phyloP scores from a whole-genome alignment of 164 flowering plant genomes.

The Santalum album region DNA sequence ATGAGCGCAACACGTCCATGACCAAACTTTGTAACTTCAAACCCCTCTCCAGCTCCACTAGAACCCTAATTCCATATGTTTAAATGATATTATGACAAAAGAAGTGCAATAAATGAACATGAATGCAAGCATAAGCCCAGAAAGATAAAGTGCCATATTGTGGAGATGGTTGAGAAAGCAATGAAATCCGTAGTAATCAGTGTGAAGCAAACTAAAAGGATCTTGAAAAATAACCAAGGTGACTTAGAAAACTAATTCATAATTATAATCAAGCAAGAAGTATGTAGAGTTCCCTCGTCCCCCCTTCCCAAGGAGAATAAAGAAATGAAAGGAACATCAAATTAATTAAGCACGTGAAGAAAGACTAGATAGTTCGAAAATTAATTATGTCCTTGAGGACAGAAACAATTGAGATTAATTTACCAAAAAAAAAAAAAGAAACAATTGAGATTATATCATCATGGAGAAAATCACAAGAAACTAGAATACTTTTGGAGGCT shows the following conservation, averaged over 20 bases:
- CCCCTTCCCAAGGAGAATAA: too few relatives aligned
- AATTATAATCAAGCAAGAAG: too few relatives aligned
- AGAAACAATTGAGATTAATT: too few relatives aligned
- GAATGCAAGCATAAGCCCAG: not conserved
- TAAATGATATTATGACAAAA: not conserved
- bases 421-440: too few relatives aligned
- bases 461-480: not conserved
- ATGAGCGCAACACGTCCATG: constrained; percentile 98
- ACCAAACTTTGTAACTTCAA: constrained; percentile 98
- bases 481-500: constrained; percentile 85
- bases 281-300: too few relatives aligned
- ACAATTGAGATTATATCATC: not conserved
- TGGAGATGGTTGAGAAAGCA: not conserved
- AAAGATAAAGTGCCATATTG: not conserved
- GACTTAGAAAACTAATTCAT: too few relatives aligned
- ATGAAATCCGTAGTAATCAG: too few relatives aligned
- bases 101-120: not conserved
- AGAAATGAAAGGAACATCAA: not conserved
- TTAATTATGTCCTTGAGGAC: too few relatives aligned
- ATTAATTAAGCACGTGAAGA: not conserved
- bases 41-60: constrained; percentile 97
- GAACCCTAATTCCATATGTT: constrained; percentile 59
- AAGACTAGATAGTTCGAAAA: too few relatives aligned
- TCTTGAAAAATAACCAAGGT: too few relatives aligned
- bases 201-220: too few relatives aligned